These are phyloP conservation scores for Nigrospora sphaerica DNA, from an alignment of 2,329 filamentous ascomycete species.

Conservation along the genomic window DNA sequence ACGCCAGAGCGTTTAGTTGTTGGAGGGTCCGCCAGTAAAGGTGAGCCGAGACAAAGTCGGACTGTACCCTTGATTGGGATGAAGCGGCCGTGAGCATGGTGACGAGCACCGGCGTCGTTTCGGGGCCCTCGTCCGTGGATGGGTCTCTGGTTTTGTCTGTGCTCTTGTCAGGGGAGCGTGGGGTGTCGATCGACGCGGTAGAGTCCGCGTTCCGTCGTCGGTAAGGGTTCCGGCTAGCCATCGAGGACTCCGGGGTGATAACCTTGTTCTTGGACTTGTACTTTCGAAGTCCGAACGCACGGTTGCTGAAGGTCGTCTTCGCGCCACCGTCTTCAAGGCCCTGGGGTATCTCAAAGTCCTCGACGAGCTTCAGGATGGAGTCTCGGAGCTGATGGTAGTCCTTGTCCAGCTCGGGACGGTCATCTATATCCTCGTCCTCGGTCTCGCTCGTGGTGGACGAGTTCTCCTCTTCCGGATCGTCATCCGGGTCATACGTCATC, in stretches of 20 bases:
- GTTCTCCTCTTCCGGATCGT: constrained; percentile 57
- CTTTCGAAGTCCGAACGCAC: constrained; percentile 54
- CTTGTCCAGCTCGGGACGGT: constrained; percentile 60
- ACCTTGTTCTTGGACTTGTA: constrained; percentile 54
- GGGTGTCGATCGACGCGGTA: constrained; percentile 14
- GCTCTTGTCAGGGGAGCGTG: constrained; percentile 16
- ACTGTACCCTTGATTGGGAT: constrained; percentile 67
- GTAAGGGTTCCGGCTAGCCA: constrained; percentile 54
- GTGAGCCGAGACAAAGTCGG: constrained; percentile 78
- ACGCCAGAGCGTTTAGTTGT: constrained; percentile 58
- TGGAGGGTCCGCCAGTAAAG: constrained; percentile 79
- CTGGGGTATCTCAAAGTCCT: constrained; percentile 75
- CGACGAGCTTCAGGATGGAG: constrained; percentile 71
- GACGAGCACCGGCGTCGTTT: constrained; percentile 47
- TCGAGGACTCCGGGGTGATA: constrained; percentile 41
- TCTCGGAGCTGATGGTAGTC: constrained; percentile 77
- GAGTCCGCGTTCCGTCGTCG: constrained; percentile 27
- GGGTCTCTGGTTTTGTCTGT: constrained; percentile 15
- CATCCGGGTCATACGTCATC: constrained; percentile 65
- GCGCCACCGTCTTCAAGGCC: constrained; percentile 52
- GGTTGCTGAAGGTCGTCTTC: constrained; percentile 63
- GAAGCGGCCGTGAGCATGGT: constrained; percentile 73
- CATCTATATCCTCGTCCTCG: constrained; percentile 55
- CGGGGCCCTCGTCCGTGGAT: constrained; percentile 28
- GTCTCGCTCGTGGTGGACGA: constrained; percentile 53